Percentiles rank a stretch among this genome's conserved stretches.
phyloP scores from a whole-genome alignment of 768 basidiomycete genomes.

The Panaeolus papilionaceus region DNA sequence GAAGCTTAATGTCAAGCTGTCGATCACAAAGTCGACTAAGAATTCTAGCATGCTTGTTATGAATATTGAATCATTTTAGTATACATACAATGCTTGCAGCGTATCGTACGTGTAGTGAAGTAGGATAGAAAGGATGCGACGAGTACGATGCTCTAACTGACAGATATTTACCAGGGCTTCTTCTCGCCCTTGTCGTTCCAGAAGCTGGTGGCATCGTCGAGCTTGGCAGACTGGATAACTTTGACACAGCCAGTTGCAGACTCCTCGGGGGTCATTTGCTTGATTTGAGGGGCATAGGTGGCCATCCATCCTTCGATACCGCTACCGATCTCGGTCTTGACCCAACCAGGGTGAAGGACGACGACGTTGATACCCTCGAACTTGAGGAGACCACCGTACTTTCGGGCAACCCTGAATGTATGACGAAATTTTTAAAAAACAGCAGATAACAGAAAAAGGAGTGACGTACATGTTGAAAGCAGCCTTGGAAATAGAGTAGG shows the following conservation, averaged over 20 bases:
- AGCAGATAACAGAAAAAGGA: neutral
- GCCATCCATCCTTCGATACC: constrained; percentile 29
- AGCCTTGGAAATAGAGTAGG: constrained; percentile 28
- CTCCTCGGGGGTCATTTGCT: constrained; percentile 26
- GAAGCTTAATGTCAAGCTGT: neutral
- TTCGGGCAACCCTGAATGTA: constrained; percentile 29
- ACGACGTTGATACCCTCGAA: constrained; percentile 30
- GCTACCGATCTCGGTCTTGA: constrained; percentile 29
- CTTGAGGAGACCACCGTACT: constrained; percentile 31
- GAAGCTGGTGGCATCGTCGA: constrained; percentile 11
- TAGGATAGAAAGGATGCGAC: neutral
- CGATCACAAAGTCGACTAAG: neutral
- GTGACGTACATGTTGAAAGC: constrained; percentile 29
- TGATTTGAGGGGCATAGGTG: constrained; percentile 28
- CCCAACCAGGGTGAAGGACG: constrained; percentile 32
- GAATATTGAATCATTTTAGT: neutral
- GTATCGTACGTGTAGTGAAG: neutral
- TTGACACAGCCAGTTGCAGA: constrained; percentile 26
- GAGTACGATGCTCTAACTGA: neutral
- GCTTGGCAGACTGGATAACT: constrained; percentile 14
- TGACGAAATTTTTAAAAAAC: neutral
- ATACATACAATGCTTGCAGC: neutral
- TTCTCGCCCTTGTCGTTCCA: constrained; percentile 9
- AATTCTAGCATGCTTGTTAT: neutral
- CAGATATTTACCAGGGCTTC: neutral